Evolutionary conservation across 1,139 yeast genomes (phyloP).

Genomic region (Suhomyces anneliseae): DNA sequence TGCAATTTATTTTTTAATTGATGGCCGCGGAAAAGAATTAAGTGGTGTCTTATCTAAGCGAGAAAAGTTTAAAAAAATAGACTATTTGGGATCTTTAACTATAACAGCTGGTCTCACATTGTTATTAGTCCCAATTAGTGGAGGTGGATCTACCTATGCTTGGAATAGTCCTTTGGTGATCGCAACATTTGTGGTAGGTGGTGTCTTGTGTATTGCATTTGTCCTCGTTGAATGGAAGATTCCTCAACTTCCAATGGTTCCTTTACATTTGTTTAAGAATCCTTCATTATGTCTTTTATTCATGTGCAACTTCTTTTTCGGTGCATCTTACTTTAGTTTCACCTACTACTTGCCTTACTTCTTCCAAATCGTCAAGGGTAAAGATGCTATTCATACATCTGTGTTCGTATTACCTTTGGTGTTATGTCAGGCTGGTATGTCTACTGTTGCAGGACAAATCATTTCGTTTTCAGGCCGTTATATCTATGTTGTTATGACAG

Average conservation of each 20-base stretch:
- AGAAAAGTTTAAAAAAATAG: constrained; percentile 44
- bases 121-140: constrained; percentile 50
- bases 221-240: constrained; percentile 49
- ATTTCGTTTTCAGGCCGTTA: constrained; percentile 46
- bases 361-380: constrained; percentile 49
- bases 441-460: constrained; percentile 44
- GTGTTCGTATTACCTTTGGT: constrained; percentile 45
- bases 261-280: constrained; percentile 45
- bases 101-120: constrained; percentile 46
- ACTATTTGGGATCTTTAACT: constrained; percentile 49
- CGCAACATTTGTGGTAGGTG: constrained; percentile 47
- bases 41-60: constrained; percentile 24
- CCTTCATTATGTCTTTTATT: constrained; percentile 43
- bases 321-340: constrained; percentile 47
- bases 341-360: constrained; percentile 52
- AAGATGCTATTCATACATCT: constrained; percentile 38
- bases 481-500: constrained; percentile 39
- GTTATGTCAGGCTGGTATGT: constrained; percentile 37
- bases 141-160: constrained; percentile 51
- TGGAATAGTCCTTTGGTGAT: constrained; percentile 56
- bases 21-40: constrained; percentile 24
- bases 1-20: constrained; percentile 26
- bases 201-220: constrained; percentile 38
- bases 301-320: constrained; percentile 47
- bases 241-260: constrained; percentile 56